Percentiles rank a stretch among this genome's conserved stretches.
phyloP scores from a whole-genome alignment of 2,329 filamentous ascomycete genomes.

The Neonectria ditissima region DNA sequence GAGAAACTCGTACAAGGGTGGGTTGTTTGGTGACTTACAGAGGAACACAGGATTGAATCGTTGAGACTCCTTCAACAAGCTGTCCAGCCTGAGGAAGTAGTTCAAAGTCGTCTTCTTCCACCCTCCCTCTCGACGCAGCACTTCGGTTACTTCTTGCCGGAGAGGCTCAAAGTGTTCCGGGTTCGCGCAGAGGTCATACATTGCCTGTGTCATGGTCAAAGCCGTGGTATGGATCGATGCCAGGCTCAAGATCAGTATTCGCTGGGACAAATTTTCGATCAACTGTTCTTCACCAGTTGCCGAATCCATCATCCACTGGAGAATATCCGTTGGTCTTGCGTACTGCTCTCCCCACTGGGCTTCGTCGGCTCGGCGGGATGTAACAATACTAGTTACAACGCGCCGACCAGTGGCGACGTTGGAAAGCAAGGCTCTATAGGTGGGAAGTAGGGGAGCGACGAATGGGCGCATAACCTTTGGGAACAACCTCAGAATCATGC shows the following conservation, averaged over 20 bases:
- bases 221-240: constrained; percentile 7
- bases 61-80: constrained; percentile 11
- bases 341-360: not conserved
- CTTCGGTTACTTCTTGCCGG: not conserved
- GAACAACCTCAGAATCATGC: not conserved
- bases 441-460: not conserved
- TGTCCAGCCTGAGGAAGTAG: not conserved
- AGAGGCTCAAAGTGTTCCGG: not conserved
- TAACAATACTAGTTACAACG: not conserved
- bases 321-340: not conserved
- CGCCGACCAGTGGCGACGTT: not conserved
- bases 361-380: not conserved
- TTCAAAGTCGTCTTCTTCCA: constrained; percentile 8
- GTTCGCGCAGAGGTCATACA: constrained; percentile 4
- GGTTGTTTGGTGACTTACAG: not conserved
- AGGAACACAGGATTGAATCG: not conserved
- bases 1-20: not conserved
- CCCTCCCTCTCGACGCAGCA: not conserved
- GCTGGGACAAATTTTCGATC: constrained; percentile 1
- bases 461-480: not conserved
- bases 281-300: not conserved
- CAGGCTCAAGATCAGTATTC: constrained; percentile 5
- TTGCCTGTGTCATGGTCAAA: constrained; percentile 4
- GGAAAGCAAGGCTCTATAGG: not conserved
- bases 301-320: constrained; percentile 11